These are phyloP conservation scores for Alopecurus myosuroides DNA, from an alignment of 176 grass and related monocot genomes.

Conservation along the genomic window DNA sequence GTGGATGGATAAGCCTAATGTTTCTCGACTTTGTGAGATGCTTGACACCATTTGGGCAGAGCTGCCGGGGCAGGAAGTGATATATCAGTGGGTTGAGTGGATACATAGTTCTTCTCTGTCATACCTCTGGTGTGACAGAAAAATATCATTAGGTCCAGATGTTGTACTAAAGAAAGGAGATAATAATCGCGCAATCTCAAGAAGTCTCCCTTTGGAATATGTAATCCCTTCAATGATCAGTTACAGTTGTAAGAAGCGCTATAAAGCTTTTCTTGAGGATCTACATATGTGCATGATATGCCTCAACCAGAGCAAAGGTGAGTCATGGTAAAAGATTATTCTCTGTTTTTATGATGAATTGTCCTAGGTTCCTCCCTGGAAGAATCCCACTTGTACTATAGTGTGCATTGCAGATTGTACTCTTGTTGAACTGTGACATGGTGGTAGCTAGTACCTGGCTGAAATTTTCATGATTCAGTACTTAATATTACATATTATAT, in stretches of 20 bases:
- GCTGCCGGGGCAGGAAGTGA: slow-evolving; percentile 42
- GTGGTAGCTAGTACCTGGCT: not conserved
- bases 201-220: slow-evolving; percentile 18
- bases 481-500: not conserved
- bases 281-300: slow-evolving; percentile 43
- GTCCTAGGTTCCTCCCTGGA: not conserved
- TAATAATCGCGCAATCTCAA: slow-evolving; percentile 30
- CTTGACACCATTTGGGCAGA: slow-evolving; percentile 52
- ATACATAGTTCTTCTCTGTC: slow-evolving; percentile 35
- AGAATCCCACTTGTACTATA: not conserved
- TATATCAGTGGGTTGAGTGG: slow-evolving; percentile 59
- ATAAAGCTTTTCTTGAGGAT: slow-evolving; percentile 46
- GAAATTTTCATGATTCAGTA: not conserved
- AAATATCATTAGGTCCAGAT: slow-evolving; percentile 24
- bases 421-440: not conserved
- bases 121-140: slow-evolving; percentile 37
- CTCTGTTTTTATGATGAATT: not conserved
- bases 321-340: not conserved
- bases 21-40: slow-evolving; percentile 44
- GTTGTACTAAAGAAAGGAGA: not conserved
- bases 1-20: slow-evolving; percentile 46
- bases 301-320: slow-evolving; percentile 33
- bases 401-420: not conserved
- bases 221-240: slow-evolving; percentile 40
- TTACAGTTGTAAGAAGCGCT: slow-evolving; percentile 20